Evolutionary conservation across 305 asterid genomes (phyloP), one percentile per base, ranked within the genome.

Genomic region (Petunia hybrid): DNA sequence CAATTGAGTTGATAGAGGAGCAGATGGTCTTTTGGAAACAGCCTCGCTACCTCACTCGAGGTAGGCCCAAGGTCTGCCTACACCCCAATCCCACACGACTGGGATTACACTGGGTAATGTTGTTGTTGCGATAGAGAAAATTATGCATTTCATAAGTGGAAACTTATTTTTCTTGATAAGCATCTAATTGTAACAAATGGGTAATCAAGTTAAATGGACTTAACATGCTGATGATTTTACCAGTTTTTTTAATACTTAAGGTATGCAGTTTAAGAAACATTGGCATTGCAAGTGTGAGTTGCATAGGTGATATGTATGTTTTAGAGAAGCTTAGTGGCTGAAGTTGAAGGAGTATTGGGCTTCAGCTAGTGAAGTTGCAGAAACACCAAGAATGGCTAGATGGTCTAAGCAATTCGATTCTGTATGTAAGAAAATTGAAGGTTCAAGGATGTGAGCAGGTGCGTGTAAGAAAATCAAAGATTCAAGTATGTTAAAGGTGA

Each of bases 391-490:
- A 71, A 71, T 73, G 14, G 36, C 4, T 53, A 36, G 63, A 36
- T 46, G 16, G 35, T 51, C 46, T 51, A 13, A 51, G 63, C 6
- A 36, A 51, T 51, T 51, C 31, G 35, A 46, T 53, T 4, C 12
- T 71, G 31, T 46, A 22, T 22, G 31, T 46, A 2, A 3, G 56
- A 73, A 51, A 73, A 53, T 38, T 73, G 36, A 60, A 51, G 63
- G 40, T 73, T 51, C 78, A 73, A 48, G 45, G 63, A 51, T 51
- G 55, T 40, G 51, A 71, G 78, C 63, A 51, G 45, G 36, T 36
- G 53, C 31, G 48, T 13, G 48, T 13, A 13, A 7, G 6, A 13
- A 35, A 46, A 36, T 36, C 13, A 13, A 71, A 71, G 16, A 36
- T 71, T 71, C 31, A 48, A 8, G 60, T 40, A 71, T 12, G 42